Evolutionary conservation across 1,139 yeast species (phyloP), one percentile per base, ranked within the genome.

Genomic region (Ogataea hybrid): DNA sequence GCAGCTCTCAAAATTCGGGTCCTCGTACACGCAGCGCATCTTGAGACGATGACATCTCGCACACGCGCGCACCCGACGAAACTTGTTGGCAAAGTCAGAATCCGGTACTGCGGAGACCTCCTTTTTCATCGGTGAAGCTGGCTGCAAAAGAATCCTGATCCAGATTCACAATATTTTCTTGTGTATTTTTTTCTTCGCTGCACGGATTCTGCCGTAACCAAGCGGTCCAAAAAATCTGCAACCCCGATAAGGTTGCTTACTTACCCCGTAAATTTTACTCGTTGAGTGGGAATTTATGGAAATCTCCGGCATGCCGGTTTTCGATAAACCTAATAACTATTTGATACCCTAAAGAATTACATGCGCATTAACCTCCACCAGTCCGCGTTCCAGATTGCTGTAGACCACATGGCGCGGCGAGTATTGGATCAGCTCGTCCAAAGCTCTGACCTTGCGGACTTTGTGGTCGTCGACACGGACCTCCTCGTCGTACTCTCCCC

Each of bases 401-500:
- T 82, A 81, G 4, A 80, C 72, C 16, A 81, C 73, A 59, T 77
- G 74, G 25, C 69, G 65, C 2, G 95, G 92, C 1, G 85, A 69
- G 54, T 76, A 87, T 48, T 77, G 74, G 37, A 81, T 56, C 32
- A 84, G 58, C 56, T 87, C 95, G 43, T 76, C 79, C 50, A 71
- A 79, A 2, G 92, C 89, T 1, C 94, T 90, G 3, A 86, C 64
- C 44, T 71, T 73, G 32, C 76, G 62, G 23, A 52, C 53, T 21
- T 57, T 46, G 14, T 49, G 56, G 1, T 68, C 71, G 39, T 61
- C 70, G 15, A 56, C 56, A 3, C 46, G 43, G 5, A 70, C 62
- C 28, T 65, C 66, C 4, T 68, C 67, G 32, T 75, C 80, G 55
- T 76, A 74, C 50, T 86, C 94, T 9, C 84, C 82, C 94, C 94